Base-by-base conservation (phyloP, 176 grass and related monocot species). In the Saccharum officinarum region DNA sequence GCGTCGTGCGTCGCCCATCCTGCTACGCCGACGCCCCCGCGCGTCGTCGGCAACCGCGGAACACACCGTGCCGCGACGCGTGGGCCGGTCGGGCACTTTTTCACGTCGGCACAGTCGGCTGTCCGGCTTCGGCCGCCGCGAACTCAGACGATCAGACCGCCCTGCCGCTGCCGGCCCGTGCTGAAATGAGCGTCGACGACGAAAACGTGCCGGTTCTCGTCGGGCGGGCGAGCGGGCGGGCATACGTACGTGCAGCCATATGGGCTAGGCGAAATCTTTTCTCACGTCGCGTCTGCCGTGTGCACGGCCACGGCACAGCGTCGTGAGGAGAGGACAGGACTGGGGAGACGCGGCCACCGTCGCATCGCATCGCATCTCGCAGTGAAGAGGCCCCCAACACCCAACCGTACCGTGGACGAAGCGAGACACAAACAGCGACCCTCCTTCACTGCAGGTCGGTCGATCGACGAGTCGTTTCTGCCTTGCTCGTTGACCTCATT, bases 391-490 rank as follows among this genome's bases (percentile, higher is more conserved):
- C 49, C 60, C 25, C 22, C 3, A 89, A 70, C 83, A 0, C 50
- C 88, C 78, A 86, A 77, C 83, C 2, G 45, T 75, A 45, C 31
- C 54, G 1, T 13, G 70, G 63, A 77, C 26, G 78, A 85, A 34
- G 63, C 62, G 57, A 13, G 18, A 2, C 69, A 0, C 71, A 14
- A 73, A 41, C 15, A 63, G 52, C 50, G 39, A 81, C 82, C 16
- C 16, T 9, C 22, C n/a, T 3, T 16, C 36, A 10, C 12, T 14
- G 59, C 55, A 25, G 22, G 1, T 22, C 0, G 52, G 4, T 44
- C 2, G 30, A 3, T n/a, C 47, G 63, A 6, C 2, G 44, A 41
- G 28, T 57, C 55, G 44, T 80, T 20, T 14, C 76, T 13, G 70
- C 16, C 40, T 34, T 11, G 12, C 9, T n/a, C 8, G 63, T 77